Base-by-base conservation (phyloP, 2,329 filamentous ascomycete genomes). In the Colletotrichum sp. region DNA sequence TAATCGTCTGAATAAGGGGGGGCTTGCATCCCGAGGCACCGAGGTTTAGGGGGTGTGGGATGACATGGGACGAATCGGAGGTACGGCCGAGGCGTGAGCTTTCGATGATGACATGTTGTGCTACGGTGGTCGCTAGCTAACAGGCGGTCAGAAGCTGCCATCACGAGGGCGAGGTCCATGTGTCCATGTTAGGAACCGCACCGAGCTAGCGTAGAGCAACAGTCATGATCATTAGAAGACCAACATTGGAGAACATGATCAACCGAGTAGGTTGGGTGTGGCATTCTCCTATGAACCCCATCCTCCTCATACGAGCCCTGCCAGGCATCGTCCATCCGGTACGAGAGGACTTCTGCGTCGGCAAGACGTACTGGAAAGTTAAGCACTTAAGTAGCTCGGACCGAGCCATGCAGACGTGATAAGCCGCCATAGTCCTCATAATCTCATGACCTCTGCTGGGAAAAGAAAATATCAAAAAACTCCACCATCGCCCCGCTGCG, bases 401-500 rank as follows among this genome's bases (percentile, higher is more conserved):
- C 30, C 55, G 63, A 68, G 55, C 39, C 16, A 63, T 62, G 57
- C 55, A 59, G 30, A 52, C 28, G 62, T 30, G 26, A 36, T 15
- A 68, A 30, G 63, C 64, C 44, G 44, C 44, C 64, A 49, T 63
- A n/a, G 24, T 72, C 57, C 32, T 65, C 57, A 63, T 76, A 24
- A 59, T 34, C 64, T 76, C 69, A 63, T 73, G 64, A 65, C 55
- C 57, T 49, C 69, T 72, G 65, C 44, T 26, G 24, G 39, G 24
- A 71, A 66, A 57, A 49, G 21, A 49, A 65, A 55, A 64, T 12
- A 76, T 34, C 21, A 59, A 65, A 67, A 49, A 76, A 76, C 63
- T 69, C 73, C 73, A 24, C 64, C 69, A 24, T 73, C 63, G 73
- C 73, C 68, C 64, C 57, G 70, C 73, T 73, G 57, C 63, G 57